These are phyloP conservation scores for Closterium sp. DNA, from an alignment of 139 green algal species.

Conservation along the genomic window DNA sequence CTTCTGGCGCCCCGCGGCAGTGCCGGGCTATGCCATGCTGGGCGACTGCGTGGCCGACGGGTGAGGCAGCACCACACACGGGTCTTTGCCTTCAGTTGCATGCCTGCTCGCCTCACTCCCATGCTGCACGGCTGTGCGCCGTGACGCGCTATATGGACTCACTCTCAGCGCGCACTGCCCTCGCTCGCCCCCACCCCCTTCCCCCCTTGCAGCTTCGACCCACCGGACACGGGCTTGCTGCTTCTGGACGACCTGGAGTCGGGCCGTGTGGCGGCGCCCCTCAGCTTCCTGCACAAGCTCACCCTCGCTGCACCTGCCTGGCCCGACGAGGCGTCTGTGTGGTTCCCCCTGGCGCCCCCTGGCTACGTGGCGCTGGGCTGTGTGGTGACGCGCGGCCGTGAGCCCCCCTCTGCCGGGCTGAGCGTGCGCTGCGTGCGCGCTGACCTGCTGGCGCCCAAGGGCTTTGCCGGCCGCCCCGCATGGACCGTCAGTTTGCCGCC, in stretches of 20 bases:
- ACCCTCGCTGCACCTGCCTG: neutral
- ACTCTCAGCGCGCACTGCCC: too few relatives aligned
- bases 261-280: neutral
- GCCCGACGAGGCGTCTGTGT: neutral
- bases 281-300: neutral
- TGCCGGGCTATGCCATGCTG: neutral
- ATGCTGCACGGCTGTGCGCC: too few relatives aligned
- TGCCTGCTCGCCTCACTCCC: too few relatives aligned
- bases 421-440: conserved; percentile 20
- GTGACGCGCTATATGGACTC: too few relatives aligned
- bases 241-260: neutral
- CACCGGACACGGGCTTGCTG: neutral
- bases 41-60: neutral
- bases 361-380: conserved; percentile 37
- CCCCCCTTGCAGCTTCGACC: neutral
- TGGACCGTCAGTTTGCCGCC: conserved; percentile 10
- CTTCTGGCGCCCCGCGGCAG: neutral
- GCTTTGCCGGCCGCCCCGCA: conserved; percentile 7
- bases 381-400: neutral
- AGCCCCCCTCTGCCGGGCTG: neutral
- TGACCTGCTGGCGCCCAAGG: conserved; percentile 29
- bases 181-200: neutral
- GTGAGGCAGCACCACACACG: neutral
- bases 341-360: conserved; percentile 9
- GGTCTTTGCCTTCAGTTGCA: too few relatives aligned